Evolutionary conservation across 2,329 filamentous ascomycete species (phyloP).

Genomic region (Monosporascus sp.): DNA sequence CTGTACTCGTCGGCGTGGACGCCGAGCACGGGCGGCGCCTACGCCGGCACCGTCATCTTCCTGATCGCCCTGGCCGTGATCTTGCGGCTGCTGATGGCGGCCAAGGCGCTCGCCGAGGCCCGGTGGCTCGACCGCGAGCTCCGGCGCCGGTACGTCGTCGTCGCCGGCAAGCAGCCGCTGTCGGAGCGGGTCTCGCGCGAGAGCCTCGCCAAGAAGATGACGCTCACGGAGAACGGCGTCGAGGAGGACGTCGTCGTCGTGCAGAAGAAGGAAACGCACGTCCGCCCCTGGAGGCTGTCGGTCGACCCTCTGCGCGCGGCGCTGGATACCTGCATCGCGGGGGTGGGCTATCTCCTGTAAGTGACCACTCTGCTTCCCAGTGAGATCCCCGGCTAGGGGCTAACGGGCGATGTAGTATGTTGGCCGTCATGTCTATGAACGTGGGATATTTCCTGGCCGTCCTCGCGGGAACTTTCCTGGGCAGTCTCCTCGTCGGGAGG

Average conservation of each 20-base stretch:
- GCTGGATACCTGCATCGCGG: conserved; percentile 25
- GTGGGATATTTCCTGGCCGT: conserved; percentile 29
- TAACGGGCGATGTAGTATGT: conserved; percentile 43
- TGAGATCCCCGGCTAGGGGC: not conserved
- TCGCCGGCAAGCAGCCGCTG: conserved; percentile 58
- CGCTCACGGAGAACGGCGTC: conserved; percentile 69
- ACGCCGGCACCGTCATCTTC: conserved; percentile 90
- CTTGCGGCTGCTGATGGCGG: conserved; percentile 66
- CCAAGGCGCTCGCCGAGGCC: conserved; percentile 56
- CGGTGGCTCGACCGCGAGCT: conserved; percentile 67
- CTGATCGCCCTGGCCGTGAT: conserved; percentile 69
- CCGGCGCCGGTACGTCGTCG: conserved; percentile 70
- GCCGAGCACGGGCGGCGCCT: conserved; percentile 62
- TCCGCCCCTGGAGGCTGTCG: conserved; percentile 72
- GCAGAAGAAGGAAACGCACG: conserved; percentile 45
- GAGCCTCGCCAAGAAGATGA: conserved; percentile 57
- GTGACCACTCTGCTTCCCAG: conserved; percentile 13
- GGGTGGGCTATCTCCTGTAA: conserved; percentile 28
- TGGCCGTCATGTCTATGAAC: conserved; percentile 30
- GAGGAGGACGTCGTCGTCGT: conserved; percentile 78
- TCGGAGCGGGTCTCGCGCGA: conserved; percentile 55
- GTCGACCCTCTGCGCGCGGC: conserved; percentile 43
- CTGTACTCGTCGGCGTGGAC: conserved; percentile 66
- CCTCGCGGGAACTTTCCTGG: conserved; percentile 59
- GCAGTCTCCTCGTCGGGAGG: conserved; percentile 74